Evolutionary conservation across 2,329 filamentous ascomycete species (phyloP).

Genomic region (Mollisia scopiformis): DNA sequence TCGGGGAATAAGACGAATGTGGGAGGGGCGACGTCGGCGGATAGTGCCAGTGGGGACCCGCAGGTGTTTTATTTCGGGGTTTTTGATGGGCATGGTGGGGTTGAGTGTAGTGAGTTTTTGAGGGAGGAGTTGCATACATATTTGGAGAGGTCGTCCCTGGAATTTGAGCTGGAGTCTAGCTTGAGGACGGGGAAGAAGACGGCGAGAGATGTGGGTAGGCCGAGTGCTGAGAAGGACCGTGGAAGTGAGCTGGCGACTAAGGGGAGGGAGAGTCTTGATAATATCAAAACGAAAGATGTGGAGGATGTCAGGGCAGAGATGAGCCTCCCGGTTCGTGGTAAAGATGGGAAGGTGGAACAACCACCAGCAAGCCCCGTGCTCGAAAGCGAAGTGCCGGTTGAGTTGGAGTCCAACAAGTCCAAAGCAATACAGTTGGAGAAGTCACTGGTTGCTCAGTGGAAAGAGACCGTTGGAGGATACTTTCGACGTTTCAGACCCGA

Average conservation of each 20-base stretch:
- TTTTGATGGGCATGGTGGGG: slow-evolving; percentile 94
- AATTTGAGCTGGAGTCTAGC: slow-evolving; percentile 80
- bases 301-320: slow-evolving; percentile 43
- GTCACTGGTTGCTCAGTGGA: slow-evolving; percentile 76
- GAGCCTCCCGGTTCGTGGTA: slow-evolving; percentile 26
- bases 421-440: slow-evolving; percentile 72
- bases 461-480: slow-evolving; percentile 86
- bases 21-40: slow-evolving; percentile 69
- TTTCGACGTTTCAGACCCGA: slow-evolving; percentile 88
- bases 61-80: slow-evolving; percentile 98
- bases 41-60: slow-evolving; percentile 82
- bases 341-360: slow-evolving; percentile 37
- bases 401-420: slow-evolving; percentile 44
- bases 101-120: slow-evolving; percentile 85
- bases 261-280: slow-evolving; percentile 43
- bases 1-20: slow-evolving; percentile 17
- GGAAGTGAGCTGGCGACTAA: slow-evolving; percentile 36
- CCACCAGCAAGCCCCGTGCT: slow-evolving; percentile 41
- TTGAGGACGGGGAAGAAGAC: slow-evolving; percentile 51
- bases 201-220: slow-evolving; percentile 17
- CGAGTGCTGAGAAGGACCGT: slow-evolving; percentile 31
- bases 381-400: slow-evolving; percentile 43
- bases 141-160: slow-evolving; percentile 77
- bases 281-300: slow-evolving; percentile 53
- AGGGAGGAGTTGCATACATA: slow-evolving; percentile 85